These are phyloP conservation scores for Anisodus tanguticus DNA, from an alignment of 257 asterid genomes.

Conservation along the genomic window DNA sequence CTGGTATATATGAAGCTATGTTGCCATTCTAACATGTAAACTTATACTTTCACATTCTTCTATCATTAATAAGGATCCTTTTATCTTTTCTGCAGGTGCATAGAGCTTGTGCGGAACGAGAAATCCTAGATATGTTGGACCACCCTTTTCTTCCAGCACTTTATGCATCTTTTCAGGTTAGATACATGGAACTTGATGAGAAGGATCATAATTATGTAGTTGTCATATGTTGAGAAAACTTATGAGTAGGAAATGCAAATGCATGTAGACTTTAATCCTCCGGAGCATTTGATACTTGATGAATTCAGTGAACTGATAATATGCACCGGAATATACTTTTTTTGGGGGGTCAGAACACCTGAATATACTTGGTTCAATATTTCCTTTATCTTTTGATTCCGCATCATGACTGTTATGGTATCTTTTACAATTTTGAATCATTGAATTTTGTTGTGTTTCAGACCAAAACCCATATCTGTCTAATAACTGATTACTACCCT, in stretches of 20 bases:
- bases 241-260: not conserved
- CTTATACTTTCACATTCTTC: conserved; percentile 7
- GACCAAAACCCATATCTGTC: conserved; percentile 92
- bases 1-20: not conserved
- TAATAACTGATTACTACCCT: conserved; percentile 88
- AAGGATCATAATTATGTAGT: not conserved
- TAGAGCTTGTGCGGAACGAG: conserved; percentile 99
- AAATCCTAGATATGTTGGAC: conserved; percentile 93
- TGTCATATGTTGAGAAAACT: not conserved
- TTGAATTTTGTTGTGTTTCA: conserved; percentile 43
- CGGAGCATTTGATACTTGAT: too few species aligned
- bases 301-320: too few species aligned
- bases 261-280: not conserved
- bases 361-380: too few species aligned
- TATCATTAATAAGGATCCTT: not conserved
- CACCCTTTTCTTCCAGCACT: conserved; percentile 99
- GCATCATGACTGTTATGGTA: not conserved
- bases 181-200: conserved; percentile 17
- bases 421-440: conserved; percentile 21
- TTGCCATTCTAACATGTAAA: not conserved
- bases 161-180: conserved; percentile 97
- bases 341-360: too few species aligned
- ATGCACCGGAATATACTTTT: too few species aligned
- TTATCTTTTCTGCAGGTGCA: conserved; percentile 67
- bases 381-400: too few species aligned